Conservation (phyloP, 31 red algal genomes). For the Asparagopsis taxiformis region DNA sequence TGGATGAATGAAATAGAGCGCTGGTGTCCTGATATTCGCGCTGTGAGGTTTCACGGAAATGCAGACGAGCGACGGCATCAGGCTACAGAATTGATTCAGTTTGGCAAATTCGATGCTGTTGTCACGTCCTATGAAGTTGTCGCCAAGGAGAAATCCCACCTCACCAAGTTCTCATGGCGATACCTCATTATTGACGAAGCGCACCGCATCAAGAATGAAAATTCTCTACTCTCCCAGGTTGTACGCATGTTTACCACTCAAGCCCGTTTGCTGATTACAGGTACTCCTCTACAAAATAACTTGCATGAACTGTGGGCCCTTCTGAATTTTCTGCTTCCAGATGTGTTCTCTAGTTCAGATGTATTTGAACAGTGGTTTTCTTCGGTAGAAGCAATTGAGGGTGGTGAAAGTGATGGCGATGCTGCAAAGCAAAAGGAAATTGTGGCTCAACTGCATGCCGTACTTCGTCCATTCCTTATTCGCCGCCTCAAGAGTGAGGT, state of each 20-base stretch:
- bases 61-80: constrained; percentile 70
- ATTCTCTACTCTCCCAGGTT: constrained; percentile 85
- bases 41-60: constrained; percentile 90
- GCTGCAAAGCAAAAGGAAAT: constrained; percentile 79
- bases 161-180: constrained; percentile 92
- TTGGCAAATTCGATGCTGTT: constrained; percentile 94
- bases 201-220: constrained; percentile 99
- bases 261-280: constrained; percentile 91
- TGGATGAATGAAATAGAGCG: constrained; percentile 92
- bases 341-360: constrained; percentile 92
- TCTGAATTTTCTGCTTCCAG: constrained; percentile 99
- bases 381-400: constrained; percentile 76
- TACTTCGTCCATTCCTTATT: constrained; percentile 96
- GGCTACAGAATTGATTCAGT: constrained; percentile 58
- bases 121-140: constrained; percentile 99
- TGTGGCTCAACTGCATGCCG: constrained; percentile 93
- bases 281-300: constrained; percentile 99
- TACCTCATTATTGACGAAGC: constrained; percentile 99
- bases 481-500: constrained; percentile 98
- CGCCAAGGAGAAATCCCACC: constrained; percentile 85
- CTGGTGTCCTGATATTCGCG: constrained; percentile 92
- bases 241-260: constrained; percentile 95
- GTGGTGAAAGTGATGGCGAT: constrained; percentile 33
- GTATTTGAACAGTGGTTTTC: constrained; percentile 99
- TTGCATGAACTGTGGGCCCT: constrained; percentile 99